Evolutionary conservation across 306 rosid genomes (phyloP).

Genomic region (Sechiopsis laciniata): DNA sequence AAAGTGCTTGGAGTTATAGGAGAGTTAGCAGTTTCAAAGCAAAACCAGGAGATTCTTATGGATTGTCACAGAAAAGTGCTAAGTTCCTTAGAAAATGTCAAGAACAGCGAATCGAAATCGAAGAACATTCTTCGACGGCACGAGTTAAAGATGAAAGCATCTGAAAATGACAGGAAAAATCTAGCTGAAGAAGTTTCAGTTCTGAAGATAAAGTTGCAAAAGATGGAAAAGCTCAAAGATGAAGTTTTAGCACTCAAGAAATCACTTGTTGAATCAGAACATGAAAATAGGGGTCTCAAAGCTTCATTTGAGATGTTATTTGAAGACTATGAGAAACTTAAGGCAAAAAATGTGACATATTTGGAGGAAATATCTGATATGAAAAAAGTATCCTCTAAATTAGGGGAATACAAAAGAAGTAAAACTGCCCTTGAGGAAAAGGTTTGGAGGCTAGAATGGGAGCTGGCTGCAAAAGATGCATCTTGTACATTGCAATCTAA

Average conservation of each 20-base stretch:
- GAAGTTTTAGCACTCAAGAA: slow-evolving; percentile 40
- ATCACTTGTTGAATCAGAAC: slow-evolving; percentile 33
- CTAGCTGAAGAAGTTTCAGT: slow-evolving; percentile 36
- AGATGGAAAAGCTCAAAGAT: slow-evolving; percentile 30
- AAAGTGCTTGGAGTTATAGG: slow-evolving; percentile 35
- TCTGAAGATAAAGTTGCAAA: slow-evolving; percentile 41
- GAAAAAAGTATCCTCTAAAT: slow-evolving; percentile 32
- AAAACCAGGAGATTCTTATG: slow-evolving; percentile 34
- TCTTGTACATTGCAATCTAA: slow-evolving; percentile 28
- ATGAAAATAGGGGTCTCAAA: slow-evolving; percentile 44
- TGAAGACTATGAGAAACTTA: slow-evolving; percentile 45
- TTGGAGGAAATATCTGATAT: slow-evolving; percentile 30
- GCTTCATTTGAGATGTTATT: slow-evolving; percentile 34
- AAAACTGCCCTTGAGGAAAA: slow-evolving; percentile 45
- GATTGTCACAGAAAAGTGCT: slow-evolving; percentile 38
- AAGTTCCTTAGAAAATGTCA: slow-evolving; percentile 41
- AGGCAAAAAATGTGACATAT: slow-evolving; percentile 34
- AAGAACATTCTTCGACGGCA: slow-evolving; percentile 33
- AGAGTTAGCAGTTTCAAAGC: slow-evolving; percentile 37
- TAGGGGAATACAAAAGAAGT: slow-evolving; percentile 34
- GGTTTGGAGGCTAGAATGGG: slow-evolving; percentile 44
- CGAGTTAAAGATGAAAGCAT: slow-evolving; percentile 40
- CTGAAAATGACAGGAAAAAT: slow-evolving; percentile 40
- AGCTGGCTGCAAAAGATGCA: slow-evolving; percentile 38
- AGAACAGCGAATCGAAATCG: slow-evolving; percentile 38